Base-by-base conservation (phyloP, 306 rosid genomes). In the Vigna angularis region DNA sequence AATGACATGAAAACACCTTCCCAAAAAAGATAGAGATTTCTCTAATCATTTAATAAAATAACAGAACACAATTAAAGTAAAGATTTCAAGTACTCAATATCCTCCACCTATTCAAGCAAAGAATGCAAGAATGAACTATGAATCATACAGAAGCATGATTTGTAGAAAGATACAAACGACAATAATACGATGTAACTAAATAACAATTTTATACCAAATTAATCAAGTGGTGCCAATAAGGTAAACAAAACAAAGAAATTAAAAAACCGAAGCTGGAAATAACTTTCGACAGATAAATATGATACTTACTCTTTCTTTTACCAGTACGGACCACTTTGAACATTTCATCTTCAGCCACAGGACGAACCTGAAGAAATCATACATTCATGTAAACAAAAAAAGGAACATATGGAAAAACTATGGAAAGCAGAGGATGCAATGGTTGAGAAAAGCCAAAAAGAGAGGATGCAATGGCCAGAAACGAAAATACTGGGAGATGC, bases 261-360 rank as follows among this genome's bases (percentile, higher is more conserved):
- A 4, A n/a, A 16, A 52, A 72, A 52, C 18, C 4, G 12, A 51
- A 52, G 26, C 14, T 30, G 40, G 1, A 15, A 24, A 38, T 18
- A 34, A 50, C 12, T 13, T 64, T 42, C 20, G 12, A 42, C 6
- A 26, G 24, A 48, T 30, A 42, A 57, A 17, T 32, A 22, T 11
- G 6, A 40, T 12, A 83, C 97, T 91, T 88, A 91, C 97, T 85
- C 78, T 91, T 93, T 70, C 98, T 86, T 89, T 91, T 91, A 13
- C 98, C 98, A 26, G 98, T 62, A 65, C 98, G 87, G 52, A 93
- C 84, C 81, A 93, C 96, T 87, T 93, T 93, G 76, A 93, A 93
- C 98, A 93, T 93, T 83, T 93, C 98, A 87, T 93, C 98, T 76
- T 93, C 98, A 49, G 98, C 98, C 56, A 89, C 97, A 44, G 98